Conservation (phyloP, 2,329 filamentous ascomycete species). For the Mariannaea sp. region DNA sequence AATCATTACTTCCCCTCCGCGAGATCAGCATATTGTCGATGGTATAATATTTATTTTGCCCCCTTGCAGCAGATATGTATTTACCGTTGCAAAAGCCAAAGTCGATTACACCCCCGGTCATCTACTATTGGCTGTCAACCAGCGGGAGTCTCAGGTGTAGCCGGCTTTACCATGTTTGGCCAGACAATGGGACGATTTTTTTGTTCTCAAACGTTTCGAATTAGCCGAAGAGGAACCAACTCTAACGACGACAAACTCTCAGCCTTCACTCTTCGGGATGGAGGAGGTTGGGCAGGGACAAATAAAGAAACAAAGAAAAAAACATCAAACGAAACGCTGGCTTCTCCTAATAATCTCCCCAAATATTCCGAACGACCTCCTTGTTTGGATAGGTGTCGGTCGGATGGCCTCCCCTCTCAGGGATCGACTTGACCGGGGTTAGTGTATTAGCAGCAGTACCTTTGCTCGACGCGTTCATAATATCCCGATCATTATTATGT, state of each 20-base stretch:
- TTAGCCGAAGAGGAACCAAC: slow-evolving; percentile 19
- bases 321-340: slow-evolving; percentile 39
- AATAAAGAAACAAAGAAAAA: slow-evolving; percentile 34
- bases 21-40: slow-evolving; percentile 14
- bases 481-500: slow-evolving; percentile 23
- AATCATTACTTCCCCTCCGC: slow-evolving; percentile 24
- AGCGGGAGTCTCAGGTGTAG: slow-evolving; percentile 27
- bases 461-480: slow-evolving; percentile 12
- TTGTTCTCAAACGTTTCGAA: slow-evolving; percentile 20
- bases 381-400: slow-evolving; percentile 24
- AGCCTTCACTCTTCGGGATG: slow-evolving; percentile 7
- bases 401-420: slow-evolving; percentile 18
- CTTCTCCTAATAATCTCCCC: slow-evolving; percentile 23
- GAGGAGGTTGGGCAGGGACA: slow-evolving; percentile 14
- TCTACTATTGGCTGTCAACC: slow-evolving; percentile 14
- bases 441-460: neutral
- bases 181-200: slow-evolving; percentile 23
- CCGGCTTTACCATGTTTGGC: slow-evolving; percentile 20
- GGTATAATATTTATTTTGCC: neutral
- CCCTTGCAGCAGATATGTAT: neutral
- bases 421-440: slow-evolving; percentile 22
- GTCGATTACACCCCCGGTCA: slow-evolving; percentile 4
- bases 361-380: slow-evolving; percentile 27
- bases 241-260: slow-evolving; percentile 4
- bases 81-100: slow-evolving; percentile 5